Evolutionary conservation across 208 protist species (phyloP).

Genomic region (Acanthamoeba royreba): DNA sequence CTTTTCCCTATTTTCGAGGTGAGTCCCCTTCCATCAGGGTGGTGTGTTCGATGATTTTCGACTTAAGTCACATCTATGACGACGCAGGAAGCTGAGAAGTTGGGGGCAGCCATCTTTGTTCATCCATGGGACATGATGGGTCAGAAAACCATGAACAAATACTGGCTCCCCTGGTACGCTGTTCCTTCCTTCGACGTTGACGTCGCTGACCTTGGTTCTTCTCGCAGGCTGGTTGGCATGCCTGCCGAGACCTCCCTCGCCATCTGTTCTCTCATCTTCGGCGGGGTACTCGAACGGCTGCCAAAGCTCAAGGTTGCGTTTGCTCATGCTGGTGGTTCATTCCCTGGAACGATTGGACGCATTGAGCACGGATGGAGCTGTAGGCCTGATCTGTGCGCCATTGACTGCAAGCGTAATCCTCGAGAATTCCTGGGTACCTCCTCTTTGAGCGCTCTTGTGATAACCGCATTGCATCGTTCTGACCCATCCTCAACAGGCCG

Average conservation of each 20-base stretch:
- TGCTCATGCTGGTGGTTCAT: constrained; percentile 84
- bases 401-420: constrained; percentile 63
- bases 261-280: constrained; percentile 84
- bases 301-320: constrained; percentile 78
- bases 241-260: constrained; percentile 81
- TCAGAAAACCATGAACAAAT: constrained; percentile 75
- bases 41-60: too few relatives aligned
- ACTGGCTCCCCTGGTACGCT: constrained; percentile 81
- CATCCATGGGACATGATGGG: constrained; percentile 87
- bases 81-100: constrained; percentile 59
- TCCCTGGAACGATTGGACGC: constrained; percentile 79
- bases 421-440: constrained; percentile 61
- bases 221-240: constrained; percentile 81
- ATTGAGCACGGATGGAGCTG: constrained; percentile 80
- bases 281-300: constrained; percentile 80
- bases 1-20: constrained; percentile 83
- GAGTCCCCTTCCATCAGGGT: too few relatives aligned
- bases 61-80: too few relatives aligned
- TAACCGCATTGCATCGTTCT: too few relatives aligned
- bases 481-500: constrained; percentile 37
- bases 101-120: constrained; percentile 78
- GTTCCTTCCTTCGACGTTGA: too few relatives aligned
- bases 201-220: too few relatives aligned
- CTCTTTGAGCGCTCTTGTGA: not conserved
- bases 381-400: constrained; percentile 82